Evolutionary conservation across 148 eudicot genomes (phyloP).

Genomic region (Amaranthus palmeri): DNA sequence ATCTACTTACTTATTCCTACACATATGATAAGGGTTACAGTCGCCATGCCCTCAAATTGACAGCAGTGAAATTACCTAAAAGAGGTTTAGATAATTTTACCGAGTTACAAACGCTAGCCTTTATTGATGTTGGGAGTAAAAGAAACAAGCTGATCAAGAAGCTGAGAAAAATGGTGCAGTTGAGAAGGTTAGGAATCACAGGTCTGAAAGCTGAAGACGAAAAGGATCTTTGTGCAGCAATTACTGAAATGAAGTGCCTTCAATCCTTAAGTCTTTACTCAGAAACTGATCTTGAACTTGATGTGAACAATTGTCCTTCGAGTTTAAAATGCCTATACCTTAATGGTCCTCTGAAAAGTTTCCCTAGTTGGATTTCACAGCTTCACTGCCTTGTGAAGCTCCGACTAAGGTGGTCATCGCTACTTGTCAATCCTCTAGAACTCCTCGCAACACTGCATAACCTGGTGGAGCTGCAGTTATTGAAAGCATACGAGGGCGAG

Average conservation of each 20-base stretch:
- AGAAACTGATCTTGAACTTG: not conserved
- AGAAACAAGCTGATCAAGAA: not conserved
- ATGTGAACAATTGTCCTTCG: conserved; percentile 6
- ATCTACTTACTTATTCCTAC: conserved; percentile 13
- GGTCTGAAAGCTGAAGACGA: conserved; percentile 2
- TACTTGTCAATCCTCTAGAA: not conserved
- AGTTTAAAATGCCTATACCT: conserved; percentile 15
- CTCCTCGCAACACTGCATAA: conserved; percentile 10
- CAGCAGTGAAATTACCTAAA: conserved; percentile 8
- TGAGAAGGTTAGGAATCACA: conserved; percentile 16
- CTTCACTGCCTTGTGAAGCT: conserved; percentile 6
- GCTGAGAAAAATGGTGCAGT: conserved; percentile 1
- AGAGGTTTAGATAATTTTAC: conserved; percentile 2
- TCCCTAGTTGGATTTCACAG: conserved; percentile 5
- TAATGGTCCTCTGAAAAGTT: conserved; percentile 1
- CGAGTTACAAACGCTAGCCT: conserved; percentile 22
- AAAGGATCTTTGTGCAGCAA: conserved; percentile 9
- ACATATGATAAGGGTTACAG: not conserved
- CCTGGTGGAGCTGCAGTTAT: conserved; percentile 13
- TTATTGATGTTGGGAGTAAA: conserved; percentile 9
- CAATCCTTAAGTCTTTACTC: conserved; percentile 13
- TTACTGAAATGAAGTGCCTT: conserved; percentile 14
- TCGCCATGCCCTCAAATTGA: not conserved
- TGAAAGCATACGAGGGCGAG: conserved; percentile 12
- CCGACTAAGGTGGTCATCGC: conserved; percentile 22